These are phyloP conservation scores for Erysimum cheiranthoides DNA, from an alignment of 345 rosid species.

Conservation along the genomic window DNA sequence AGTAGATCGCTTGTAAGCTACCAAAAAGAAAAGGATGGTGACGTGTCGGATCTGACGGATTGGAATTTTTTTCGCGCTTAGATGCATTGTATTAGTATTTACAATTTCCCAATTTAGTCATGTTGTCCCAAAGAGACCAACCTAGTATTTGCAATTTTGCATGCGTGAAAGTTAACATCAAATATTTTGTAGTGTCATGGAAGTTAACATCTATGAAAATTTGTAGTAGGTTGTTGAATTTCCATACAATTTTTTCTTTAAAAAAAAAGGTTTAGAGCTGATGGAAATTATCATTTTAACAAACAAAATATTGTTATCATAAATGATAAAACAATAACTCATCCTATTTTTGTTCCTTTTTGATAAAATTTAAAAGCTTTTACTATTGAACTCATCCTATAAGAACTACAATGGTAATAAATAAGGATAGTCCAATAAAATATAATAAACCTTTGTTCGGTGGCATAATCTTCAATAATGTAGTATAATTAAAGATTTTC, in stretches of 20 bases:
- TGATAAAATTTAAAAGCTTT: not conserved
- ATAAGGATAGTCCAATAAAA: not conserved
- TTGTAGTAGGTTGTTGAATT: not conserved
- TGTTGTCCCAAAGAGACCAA: not conserved
- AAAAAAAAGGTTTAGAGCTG: not conserved
- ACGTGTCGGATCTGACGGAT: conserved; percentile 1
- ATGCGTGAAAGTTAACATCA: conserved; percentile 1
- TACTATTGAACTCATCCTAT: not conserved
- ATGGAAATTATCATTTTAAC: not conserved
- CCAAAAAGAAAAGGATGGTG: not conserved
- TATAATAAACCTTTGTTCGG: not conserved
- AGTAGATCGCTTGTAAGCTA: not conserved
- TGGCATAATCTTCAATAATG: not conserved
- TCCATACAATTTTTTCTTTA: too few relatives aligned
- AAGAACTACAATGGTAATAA: conserved; percentile 10
- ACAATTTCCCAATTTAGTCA: not conserved
- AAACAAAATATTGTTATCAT: not conserved
- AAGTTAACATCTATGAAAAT: not conserved
- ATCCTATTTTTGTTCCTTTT: not conserved
- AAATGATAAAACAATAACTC: not conserved
- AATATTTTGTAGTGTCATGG: not conserved
- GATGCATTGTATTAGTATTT: not conserved
- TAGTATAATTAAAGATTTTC: not conserved
- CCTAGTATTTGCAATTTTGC: conserved; percentile 12
- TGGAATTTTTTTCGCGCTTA: not conserved